A percentile compares a stretch with the other conserved stretches of the same genome.
Conservation (phyloP, 345 rosid species). For the Brassica nigra region DNA sequence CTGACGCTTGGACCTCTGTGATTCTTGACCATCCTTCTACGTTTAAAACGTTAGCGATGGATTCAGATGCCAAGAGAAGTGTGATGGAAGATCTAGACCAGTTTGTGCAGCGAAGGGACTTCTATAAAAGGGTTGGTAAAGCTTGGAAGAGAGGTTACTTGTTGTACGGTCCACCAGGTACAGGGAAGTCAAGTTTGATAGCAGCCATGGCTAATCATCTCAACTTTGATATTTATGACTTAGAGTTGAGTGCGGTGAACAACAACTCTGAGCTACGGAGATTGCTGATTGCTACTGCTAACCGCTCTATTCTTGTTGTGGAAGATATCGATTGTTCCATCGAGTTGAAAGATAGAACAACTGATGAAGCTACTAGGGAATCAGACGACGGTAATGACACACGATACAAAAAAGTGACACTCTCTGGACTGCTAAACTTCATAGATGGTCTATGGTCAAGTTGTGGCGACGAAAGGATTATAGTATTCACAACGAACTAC, state of each 20-base stretch:
- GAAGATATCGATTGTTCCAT: background rate
- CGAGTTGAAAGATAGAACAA: background rate
- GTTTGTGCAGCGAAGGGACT: background rate
- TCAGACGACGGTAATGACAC: slow-evolving; percentile 1
- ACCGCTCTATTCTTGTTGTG: background rate
- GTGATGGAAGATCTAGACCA: background rate
- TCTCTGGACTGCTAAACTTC: background rate
- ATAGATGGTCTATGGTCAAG: background rate
- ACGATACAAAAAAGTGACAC: background rate
- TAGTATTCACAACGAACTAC: background rate
- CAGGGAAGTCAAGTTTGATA: background rate
- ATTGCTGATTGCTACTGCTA: background rate
- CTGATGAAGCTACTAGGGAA: background rate
- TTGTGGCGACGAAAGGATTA: background rate
- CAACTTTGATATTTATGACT: background rate
- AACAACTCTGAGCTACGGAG: background rate
- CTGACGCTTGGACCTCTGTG: slow-evolving; percentile 51
- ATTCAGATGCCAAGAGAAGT: background rate
- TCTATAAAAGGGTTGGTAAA: background rate
- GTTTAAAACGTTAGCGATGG: background rate
- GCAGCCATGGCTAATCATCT: background rate
- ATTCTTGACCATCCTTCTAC: background rate
- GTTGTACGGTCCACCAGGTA: background rate
- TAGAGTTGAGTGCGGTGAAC: background rate
- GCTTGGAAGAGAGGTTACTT: background rate